Evolutionary conservation across 2,329 filamentous ascomycete genomes (phyloP), one percentile per base, ranked within the genome.

Genomic region (Diaporthe sp.): DNA sequence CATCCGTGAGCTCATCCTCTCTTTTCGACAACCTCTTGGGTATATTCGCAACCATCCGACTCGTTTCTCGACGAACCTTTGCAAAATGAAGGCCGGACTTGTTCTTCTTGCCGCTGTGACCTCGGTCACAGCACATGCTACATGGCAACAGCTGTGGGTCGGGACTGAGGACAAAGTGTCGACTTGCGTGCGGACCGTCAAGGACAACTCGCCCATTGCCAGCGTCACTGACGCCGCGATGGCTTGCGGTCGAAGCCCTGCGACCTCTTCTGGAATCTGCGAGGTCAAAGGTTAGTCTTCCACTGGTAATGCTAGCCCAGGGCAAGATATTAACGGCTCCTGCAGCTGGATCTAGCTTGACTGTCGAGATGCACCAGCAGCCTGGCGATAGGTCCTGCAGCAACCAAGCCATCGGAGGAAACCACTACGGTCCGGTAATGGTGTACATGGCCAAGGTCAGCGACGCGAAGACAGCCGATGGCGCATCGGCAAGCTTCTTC

Each of bases 341-440:
- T 77, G 78, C 79, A 63, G 86, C 85, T 17, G 87, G 87, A 3
- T 81, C 82, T n/a, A 84, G 81, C 4, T 83, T 89, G 44, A 88
- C 86, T 0, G 84, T 89, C 7, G 88, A 89, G 79, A 89, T 90
- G 86, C 88, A 90, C 81, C 85, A 86, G 32, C 73, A 75, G 70
- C 76, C 76, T 59, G 76, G 73, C 63, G 86, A 88, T 77, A 84
- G 87, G 56, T 81, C 77, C 39, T 89, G 87, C 78, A 76, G 77
- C 27, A 84, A 81, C 59, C 84, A 88, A 76, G 88, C 88, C 30
- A 88, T 90, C 70, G 88, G 88, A 39, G 88, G 88, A 44, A 84
- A 85, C 53, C 88, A 90, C 80, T 88, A 86, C 77, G 88, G 88
- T 13, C 88, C 88, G 1, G 87, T 90, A 44, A 84, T 88, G 65